A percentile compares a stretch with the other conserved stretches of the same genome.
Evolutionary conservation across 768 basidiomycete genomes (phyloP).

Genomic region (Lanmaoa pseudosensibilis): DNA sequence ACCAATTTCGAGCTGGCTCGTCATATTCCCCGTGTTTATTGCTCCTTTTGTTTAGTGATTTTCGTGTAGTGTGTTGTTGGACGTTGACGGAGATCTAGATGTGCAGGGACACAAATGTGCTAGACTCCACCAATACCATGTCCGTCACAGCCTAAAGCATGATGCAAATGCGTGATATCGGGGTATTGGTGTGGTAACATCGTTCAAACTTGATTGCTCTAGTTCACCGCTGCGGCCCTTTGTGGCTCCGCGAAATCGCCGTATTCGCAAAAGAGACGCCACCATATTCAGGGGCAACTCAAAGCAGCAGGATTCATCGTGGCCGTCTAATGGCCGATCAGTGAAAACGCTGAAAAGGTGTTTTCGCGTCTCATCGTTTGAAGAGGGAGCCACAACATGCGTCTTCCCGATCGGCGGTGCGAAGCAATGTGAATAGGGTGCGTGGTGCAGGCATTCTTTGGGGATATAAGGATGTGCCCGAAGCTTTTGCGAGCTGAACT

Average conservation of each 20-base stretch:
- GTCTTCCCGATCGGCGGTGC: conserved; percentile 4
- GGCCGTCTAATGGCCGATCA: conserved; percentile 29
- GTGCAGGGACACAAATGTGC: conserved; percentile 2
- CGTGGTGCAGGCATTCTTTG: conserved; percentile 3
- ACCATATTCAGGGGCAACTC: conserved; percentile 6
- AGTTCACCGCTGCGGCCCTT: not conserved
- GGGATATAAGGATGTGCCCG: conserved; percentile 18
- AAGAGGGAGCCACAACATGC: conserved; percentile 18
- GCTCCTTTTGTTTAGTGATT: conserved; percentile 3
- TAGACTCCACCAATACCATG: conserved; percentile 4
- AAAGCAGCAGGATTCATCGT: conserved; percentile 28
- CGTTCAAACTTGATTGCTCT: not conserved
- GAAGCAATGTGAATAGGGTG: conserved; percentile 16
- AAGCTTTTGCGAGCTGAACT: not conserved
- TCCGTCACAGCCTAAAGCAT: conserved; percentile 4
- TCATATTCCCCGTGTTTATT: conserved; percentile 16
- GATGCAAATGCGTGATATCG: conserved; percentile 2
- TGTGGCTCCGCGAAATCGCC: conserved; percentile 19
- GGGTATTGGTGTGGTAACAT: conserved; percentile 2
- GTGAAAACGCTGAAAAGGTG: conserved; percentile 20
- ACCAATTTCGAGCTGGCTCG: conserved; percentile 25
- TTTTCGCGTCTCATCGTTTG: conserved; percentile 4
- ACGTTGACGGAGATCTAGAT: conserved; percentile 19
- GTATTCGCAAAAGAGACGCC: conserved; percentile 5
- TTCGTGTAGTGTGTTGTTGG: conserved; percentile 4